Evolutionary conservation across 306 rosid species (phyloP).

Genomic region (Vicia faba): DNA sequence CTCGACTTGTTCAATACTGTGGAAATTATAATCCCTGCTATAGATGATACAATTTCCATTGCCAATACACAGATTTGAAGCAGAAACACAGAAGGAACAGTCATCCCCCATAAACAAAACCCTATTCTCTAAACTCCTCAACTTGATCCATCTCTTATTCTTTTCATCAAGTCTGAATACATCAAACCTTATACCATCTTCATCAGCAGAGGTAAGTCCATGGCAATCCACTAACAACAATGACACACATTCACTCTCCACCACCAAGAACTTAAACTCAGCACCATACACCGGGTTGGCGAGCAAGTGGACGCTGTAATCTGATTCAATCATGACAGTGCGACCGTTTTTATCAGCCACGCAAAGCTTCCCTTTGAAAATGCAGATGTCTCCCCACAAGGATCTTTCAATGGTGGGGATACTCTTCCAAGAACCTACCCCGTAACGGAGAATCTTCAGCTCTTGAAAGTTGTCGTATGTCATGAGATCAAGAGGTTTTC

Average conservation of each 20-base stretch:
- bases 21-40: slow-evolving; percentile 35
- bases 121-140: slow-evolving; percentile 53
- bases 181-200: slow-evolving; percentile 42
- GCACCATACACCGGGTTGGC: slow-evolving; percentile 76
- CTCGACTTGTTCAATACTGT: slow-evolving; percentile 29
- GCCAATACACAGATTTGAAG: slow-evolving; percentile 44
- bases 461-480: background rate
- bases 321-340: slow-evolving; percentile 49
- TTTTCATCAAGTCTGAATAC: slow-evolving; percentile 51
- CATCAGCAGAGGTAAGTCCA: background rate
- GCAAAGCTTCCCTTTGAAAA: slow-evolving; percentile 47
- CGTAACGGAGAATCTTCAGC: slow-evolving; percentile 42
- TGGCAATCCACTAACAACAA: slow-evolving; percentile 63
- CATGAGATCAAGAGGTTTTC: background rate
- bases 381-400: slow-evolving; percentile 57
- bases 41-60: slow-evolving; percentile 65
- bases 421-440: slow-evolving; percentile 54
- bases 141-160: slow-evolving; percentile 57
- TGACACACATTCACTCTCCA: slow-evolving; percentile 52
- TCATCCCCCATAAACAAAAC: slow-evolving; percentile 72
- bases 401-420: slow-evolving; percentile 59
- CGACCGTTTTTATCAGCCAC: slow-evolving; percentile 69
- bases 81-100: slow-evolving; percentile 61
- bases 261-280: slow-evolving; percentile 72
- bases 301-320: slow-evolving; percentile 30